Evolutionary conservation across 2,329 filamentous ascomycete species (phyloP).

Genomic region (Fonsecaea pedrosoi): DNA sequence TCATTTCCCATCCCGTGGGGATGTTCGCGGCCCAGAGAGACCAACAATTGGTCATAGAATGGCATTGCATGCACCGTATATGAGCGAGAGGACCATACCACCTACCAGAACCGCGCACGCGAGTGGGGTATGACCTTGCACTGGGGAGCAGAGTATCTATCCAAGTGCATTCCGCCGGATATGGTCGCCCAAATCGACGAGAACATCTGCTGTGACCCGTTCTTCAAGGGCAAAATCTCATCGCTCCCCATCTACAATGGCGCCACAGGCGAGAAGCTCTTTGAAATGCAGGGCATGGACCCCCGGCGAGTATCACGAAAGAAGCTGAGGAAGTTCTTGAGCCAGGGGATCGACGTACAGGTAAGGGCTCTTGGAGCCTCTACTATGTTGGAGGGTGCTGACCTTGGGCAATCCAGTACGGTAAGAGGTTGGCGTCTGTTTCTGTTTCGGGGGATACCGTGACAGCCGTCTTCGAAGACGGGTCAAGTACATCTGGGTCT

Average conservation of each 20-base stretch:
- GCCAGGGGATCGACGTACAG: slow-evolving; percentile 25
- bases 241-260: slow-evolving; percentile 26
- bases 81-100: slow-evolving; percentile 19
- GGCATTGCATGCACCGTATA: slow-evolving; percentile 22
- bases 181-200: slow-evolving; percentile 16
- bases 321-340: slow-evolving; percentile 21
- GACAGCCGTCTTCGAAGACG: slow-evolving; percentile 27
- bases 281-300: slow-evolving; percentile 19
- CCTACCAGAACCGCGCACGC: slow-evolving; percentile 24
- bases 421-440: slow-evolving; percentile 14
- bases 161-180: slow-evolving; percentile 23
- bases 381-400: background rate
- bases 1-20: background rate
- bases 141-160: slow-evolving; percentile 16
- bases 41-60: slow-evolving; percentile 12
- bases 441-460: slow-evolving; percentile 1
- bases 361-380: background rate
- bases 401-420: slow-evolving; percentile 6
- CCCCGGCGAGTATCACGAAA: slow-evolving; percentile 20
- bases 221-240: slow-evolving; percentile 7
- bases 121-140: slow-evolving; percentile 33
- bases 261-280: slow-evolving; percentile 29
- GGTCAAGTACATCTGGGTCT: slow-evolving; percentile 22
- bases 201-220: slow-evolving; percentile 23
- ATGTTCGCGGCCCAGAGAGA: background rate